Evolutionary conservation across 2,329 filamentous ascomycete genomes (phyloP).

Genomic region (Cladosporium sp.): DNA sequence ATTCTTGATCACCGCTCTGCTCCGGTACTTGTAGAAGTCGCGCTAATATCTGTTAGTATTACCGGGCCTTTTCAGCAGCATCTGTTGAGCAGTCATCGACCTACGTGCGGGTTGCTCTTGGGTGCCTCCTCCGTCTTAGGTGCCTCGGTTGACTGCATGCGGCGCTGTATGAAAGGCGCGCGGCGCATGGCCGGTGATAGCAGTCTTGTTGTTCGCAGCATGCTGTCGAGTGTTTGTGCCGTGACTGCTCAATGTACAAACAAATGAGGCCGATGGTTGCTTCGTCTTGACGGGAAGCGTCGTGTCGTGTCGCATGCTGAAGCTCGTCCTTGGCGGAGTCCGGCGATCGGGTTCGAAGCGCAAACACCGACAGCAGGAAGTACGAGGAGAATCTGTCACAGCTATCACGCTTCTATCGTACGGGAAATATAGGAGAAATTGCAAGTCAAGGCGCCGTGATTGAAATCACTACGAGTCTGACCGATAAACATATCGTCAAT

Average conservation of each 20-base stretch:
- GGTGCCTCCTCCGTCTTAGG: constrained; percentile 1
- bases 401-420: no score
- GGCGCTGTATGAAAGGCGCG: background rate
- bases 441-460: no score
- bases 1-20: constrained; percentile 68
- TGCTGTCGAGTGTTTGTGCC: background rate
- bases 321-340: background rate
- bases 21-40: constrained; percentile 70
- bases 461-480: no score
- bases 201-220: constrained; percentile 6
- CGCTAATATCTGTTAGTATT: background rate
- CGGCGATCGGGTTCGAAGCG: background rate
- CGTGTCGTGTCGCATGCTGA: background rate
- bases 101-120: constrained; percentile 12
- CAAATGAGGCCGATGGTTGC: background rate
- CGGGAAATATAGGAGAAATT: background rate
- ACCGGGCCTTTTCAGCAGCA: no score
- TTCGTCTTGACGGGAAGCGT: background rate
- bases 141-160: constrained; percentile 7
- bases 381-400: background rate
- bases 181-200: constrained; percentile 5
- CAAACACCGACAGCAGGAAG: background rate
- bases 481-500: no score
- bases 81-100: constrained; percentile 11
- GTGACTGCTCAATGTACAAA: no score